Evolutionary conservation across 371 early-diverging fungal species (phyloP).

Genomic region (Globomyces sp.): DNA sequence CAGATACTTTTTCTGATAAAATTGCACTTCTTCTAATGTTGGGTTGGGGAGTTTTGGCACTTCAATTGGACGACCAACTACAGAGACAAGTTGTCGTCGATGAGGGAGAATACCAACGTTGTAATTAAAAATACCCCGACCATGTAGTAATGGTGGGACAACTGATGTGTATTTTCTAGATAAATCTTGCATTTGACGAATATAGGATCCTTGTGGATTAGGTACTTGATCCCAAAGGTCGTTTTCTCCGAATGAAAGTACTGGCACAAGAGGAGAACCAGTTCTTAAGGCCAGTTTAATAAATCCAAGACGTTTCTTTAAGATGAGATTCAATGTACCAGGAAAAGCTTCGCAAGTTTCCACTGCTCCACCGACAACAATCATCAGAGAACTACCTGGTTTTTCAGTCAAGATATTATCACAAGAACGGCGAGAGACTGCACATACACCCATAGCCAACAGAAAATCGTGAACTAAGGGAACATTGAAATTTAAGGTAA

Average conservation of each 20-base stretch:
- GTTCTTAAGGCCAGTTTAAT: slow-evolving; percentile 39
- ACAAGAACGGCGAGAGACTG: slow-evolving; percentile 73
- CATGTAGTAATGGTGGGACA: slow-evolving; percentile 28
- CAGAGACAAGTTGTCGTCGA: slow-evolving; percentile 37
- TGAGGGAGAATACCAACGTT: slow-evolving; percentile 38
- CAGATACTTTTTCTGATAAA: slow-evolving; percentile 45
- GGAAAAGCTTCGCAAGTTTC: slow-evolving; percentile 44
- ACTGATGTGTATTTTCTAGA: neutral
- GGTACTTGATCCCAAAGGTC: slow-evolving; percentile 50
- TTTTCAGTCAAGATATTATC: slow-evolving; percentile 69
- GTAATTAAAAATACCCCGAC: slow-evolving; percentile 42
- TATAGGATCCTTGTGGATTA: slow-evolving; percentile 36
- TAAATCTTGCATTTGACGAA: slow-evolving; percentile 9
- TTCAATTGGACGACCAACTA: slow-evolving; percentile 49
- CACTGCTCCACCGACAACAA: slow-evolving; percentile 56
- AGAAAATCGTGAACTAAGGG: slow-evolving; percentile 54
- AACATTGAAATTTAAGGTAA: slow-evolving; percentile 47
- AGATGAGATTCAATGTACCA: slow-evolving; percentile 37
- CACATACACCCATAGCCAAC: slow-evolving; percentile 70
- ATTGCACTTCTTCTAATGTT: slow-evolving; percentile 24
- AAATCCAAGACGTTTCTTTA: slow-evolving; percentile 47
- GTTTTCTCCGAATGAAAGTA: slow-evolving; percentile 54
- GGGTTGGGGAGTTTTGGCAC: slow-evolving; percentile 39
- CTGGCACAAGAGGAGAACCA: slow-evolving; percentile 50
- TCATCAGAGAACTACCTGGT: slow-evolving; percentile 67